phyloP scores from a whole-genome alignment of 2,329 filamentous ascomycete species.

The Westerdykella sp. region DNA sequence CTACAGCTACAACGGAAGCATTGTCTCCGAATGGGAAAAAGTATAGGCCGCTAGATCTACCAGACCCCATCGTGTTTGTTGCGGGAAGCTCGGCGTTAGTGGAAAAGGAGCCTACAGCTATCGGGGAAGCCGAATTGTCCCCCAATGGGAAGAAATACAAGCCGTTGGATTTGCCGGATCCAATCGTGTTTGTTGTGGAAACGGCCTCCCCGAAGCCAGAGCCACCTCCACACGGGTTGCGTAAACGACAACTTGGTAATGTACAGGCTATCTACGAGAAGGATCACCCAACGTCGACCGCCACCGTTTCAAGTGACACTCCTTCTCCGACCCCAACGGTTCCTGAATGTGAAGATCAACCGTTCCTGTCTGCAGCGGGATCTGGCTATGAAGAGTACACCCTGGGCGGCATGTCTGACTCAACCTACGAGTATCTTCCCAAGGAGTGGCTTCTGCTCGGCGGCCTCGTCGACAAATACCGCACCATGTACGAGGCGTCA shows the following conservation, averaged over 20 bases:
- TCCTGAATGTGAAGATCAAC: constrained; percentile 43
- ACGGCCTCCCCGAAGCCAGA: constrained; percentile 10
- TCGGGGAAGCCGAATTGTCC: constrained; percentile 10
- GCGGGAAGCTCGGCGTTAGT: neutral
- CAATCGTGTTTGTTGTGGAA: constrained; percentile 20
- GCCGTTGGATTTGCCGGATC: constrained; percentile 24
- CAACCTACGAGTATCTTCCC: constrained; percentile 41
- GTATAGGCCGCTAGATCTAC: constrained; percentile 2
- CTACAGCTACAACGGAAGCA: constrained; percentile 1
- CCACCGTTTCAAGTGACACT: constrained; percentile 4
- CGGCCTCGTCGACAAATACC: constrained; percentile 43
- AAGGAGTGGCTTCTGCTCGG: constrained; percentile 46
- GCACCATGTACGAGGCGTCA: constrained; percentile 52
- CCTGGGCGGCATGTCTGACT: constrained; percentile 38
- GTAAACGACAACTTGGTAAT: constrained; percentile 20
- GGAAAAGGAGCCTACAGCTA: constrained; percentile 4
- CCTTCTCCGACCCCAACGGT: constrained; percentile 9
- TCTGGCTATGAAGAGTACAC: constrained; percentile 42
- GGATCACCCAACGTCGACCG: constrained; percentile 5
- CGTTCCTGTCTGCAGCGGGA: constrained; percentile 47
- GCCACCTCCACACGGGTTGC: neutral
- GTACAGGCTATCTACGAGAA: constrained; percentile 7
- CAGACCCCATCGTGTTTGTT: neutral
- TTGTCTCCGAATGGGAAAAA: neutral
- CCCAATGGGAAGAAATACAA: constrained; percentile 29